Evolutionary conservation across 495 filamentous ascomycete genomes (phyloP).

Genomic region (Penicillium roqueforti): DNA sequence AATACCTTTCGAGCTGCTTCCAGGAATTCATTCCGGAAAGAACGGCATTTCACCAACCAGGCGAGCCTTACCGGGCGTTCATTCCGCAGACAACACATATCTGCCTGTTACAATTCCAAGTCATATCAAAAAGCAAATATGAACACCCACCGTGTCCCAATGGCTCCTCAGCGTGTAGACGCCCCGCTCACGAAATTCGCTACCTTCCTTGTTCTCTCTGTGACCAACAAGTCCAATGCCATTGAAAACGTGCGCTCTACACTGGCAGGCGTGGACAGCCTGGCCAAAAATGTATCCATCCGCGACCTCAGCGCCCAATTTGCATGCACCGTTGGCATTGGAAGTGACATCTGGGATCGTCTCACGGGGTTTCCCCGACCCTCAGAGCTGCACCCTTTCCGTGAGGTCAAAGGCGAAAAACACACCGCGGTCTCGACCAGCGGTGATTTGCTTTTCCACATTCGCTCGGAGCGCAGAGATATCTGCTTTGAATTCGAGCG

Average conservation of each 20-base stretch:
- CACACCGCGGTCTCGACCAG: conserved; percentile 50
- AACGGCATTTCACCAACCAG: background rate
- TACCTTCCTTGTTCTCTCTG: conserved; percentile 49
- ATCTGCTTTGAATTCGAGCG: conserved; percentile 56
- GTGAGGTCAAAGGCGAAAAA: conserved; percentile 37
- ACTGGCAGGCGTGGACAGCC: conserved; percentile 39
- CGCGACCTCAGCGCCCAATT: conserved; percentile 48
- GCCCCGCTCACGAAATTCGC: conserved; percentile 48
- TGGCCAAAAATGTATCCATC: conserved; percentile 53
- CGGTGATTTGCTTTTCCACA: conserved; percentile 55
- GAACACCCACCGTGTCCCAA: conserved; percentile 31
- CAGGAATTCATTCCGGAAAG: background rate
- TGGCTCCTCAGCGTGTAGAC: conserved; percentile 43
- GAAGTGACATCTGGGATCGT: conserved; percentile 46
- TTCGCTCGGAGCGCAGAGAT: conserved; percentile 53
- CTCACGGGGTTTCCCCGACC: conserved; percentile 44
- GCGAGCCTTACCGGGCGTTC: background rate
- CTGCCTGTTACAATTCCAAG: background rate
- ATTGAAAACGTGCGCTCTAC: conserved; percentile 40
- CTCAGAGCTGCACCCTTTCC: conserved; percentile 51
- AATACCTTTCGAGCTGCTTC: background rate
- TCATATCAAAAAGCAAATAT: conserved; percentile 13
- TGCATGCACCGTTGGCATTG: conserved; percentile 53
- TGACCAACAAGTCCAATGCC: conserved; percentile 34
- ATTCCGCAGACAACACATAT: background rate